Conservation (phyloP, 805 yeast species). For the Kodamaea neixiangensis region DNA sequence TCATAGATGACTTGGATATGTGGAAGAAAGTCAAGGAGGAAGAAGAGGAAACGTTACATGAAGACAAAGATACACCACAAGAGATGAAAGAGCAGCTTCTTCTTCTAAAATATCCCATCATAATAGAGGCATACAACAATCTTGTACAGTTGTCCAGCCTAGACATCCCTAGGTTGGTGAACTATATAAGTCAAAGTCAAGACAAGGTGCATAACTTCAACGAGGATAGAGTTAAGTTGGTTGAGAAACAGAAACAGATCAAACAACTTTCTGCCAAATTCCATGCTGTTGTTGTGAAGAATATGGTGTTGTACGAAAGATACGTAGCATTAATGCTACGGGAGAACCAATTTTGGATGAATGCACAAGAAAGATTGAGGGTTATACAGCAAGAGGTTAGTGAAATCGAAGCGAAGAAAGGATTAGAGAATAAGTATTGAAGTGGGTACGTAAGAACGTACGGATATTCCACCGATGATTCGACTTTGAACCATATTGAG, state of each 20-base stretch:
- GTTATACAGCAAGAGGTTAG: background rate
- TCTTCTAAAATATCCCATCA: constrained; percentile 21
- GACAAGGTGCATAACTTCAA: constrained; percentile 20
- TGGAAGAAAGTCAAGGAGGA: constrained; percentile 16
- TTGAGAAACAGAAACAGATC: constrained; percentile 13
- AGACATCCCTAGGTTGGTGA: constrained; percentile 22
- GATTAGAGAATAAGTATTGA: constrained; percentile 7
- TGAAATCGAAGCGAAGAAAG: background rate
- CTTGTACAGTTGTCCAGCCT: constrained; percentile 24
- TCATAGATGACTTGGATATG: constrained; percentile 21
- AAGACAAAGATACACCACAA: background rate
- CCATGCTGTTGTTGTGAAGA: constrained; percentile 28
- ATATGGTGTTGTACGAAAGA: constrained; percentile 31
- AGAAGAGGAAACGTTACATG: background rate
- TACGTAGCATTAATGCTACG: constrained; percentile 21
- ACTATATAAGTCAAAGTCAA: constrained; percentile 19
- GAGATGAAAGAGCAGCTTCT: constrained; percentile 19
- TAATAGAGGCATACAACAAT: constrained; percentile 23
- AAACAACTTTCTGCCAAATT: constrained; percentile 18
- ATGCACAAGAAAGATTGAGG: constrained; percentile 19
- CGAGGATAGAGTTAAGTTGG: constrained; percentile 11
- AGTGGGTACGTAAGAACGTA: background rate
- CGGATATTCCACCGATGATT: background rate
- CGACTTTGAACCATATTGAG: background rate
- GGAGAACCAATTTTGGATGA: constrained; percentile 32